Evolutionary conservation across 129 eudicot species (phyloP).

Genomic region (Helichrysum umbraculigerum): DNA sequence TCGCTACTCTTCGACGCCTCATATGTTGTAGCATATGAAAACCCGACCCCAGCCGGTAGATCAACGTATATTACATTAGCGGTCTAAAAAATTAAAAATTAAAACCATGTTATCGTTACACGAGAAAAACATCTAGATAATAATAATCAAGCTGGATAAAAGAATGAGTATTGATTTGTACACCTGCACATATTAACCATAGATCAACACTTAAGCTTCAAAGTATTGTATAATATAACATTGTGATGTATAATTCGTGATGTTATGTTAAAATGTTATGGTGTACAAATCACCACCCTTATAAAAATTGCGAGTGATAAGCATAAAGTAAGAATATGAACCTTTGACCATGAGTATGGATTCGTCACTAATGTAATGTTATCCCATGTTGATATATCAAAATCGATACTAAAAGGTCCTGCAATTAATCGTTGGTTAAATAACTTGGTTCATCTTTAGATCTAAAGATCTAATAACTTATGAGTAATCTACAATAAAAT

Average conservation of each 20-base stretch:
- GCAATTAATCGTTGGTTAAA: background rate
- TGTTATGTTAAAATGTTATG: too few relatives aligned
- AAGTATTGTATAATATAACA: too few relatives aligned
- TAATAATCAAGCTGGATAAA: background rate
- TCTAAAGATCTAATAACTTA: too few relatives aligned
- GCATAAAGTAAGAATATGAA: background rate
- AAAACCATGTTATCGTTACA: background rate
- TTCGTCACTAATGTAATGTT: constrained; percentile 30
- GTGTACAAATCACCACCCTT: too few relatives aligned
- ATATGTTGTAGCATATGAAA: constrained; percentile 30
- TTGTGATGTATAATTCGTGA: too few relatives aligned
- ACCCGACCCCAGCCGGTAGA: constrained; percentile 38
- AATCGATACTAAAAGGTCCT: constrained; percentile 24
- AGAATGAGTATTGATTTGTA: background rate
- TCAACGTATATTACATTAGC: constrained; percentile 40
- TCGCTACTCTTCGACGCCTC: constrained; percentile 26
- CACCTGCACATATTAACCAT: too few relatives aligned
- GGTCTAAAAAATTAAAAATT: constrained; percentile 17
- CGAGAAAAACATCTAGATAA: background rate
- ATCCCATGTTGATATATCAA: constrained; percentile 4
- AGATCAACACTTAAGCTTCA: too few relatives aligned
- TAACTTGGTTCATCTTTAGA: background rate
- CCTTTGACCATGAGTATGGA: constrained; percentile 34
- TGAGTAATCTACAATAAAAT: too few relatives aligned
- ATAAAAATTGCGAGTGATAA: background rate